Conservation (phyloP, 441 rosid genomes). For the Erysimum pusillum region DNA sequence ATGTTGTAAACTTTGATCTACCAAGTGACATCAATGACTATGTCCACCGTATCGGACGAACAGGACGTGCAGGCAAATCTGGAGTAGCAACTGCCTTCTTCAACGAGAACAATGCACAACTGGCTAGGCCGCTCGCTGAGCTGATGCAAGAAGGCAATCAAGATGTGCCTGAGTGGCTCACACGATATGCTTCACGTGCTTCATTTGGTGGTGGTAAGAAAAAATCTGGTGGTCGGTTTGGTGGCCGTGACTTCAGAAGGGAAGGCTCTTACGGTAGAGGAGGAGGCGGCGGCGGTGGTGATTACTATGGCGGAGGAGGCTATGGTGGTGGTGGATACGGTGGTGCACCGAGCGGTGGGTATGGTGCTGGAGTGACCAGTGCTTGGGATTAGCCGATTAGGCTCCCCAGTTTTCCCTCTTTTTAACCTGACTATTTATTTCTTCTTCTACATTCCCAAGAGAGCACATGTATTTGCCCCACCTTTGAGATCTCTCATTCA, state of each 20-base stretch:
- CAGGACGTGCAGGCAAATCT: conserved; percentile 70
- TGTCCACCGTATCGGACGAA: conserved; percentile 71
- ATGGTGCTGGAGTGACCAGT: conserved; percentile 68
- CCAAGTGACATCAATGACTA: conserved; percentile 74
- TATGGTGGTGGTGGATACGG: conserved; percentile 51
- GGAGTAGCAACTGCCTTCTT: conserved; percentile 74
- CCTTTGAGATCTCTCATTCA: conserved; percentile 41
- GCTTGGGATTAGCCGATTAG: conserved; percentile 76
- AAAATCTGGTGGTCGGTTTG: conserved; percentile 62
- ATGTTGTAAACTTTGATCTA: conserved; percentile 73
- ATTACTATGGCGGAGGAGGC: conserved; percentile 45
- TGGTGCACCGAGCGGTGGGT: conserved; percentile 56
- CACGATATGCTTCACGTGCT: conserved; percentile 59
- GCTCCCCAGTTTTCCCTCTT: conserved; percentile 33
- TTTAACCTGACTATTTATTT: conserved; percentile 37
- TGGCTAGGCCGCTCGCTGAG: conserved; percentile 64
- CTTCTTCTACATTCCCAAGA: conserved; percentile 39
- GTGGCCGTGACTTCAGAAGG: conserved; percentile 67
- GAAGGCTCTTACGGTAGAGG: conserved; percentile 55
- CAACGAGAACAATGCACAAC: conserved; percentile 54
- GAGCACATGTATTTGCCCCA: conserved; percentile 42
- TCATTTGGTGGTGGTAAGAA: conserved; percentile 58
- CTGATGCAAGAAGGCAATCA: conserved; percentile 76
- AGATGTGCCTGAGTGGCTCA: conserved; percentile 71
- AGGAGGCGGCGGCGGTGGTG: conserved; percentile 22